Conservation (phyloP, 257 asterid species). For the Ophiorrhiza pumila region DNA sequence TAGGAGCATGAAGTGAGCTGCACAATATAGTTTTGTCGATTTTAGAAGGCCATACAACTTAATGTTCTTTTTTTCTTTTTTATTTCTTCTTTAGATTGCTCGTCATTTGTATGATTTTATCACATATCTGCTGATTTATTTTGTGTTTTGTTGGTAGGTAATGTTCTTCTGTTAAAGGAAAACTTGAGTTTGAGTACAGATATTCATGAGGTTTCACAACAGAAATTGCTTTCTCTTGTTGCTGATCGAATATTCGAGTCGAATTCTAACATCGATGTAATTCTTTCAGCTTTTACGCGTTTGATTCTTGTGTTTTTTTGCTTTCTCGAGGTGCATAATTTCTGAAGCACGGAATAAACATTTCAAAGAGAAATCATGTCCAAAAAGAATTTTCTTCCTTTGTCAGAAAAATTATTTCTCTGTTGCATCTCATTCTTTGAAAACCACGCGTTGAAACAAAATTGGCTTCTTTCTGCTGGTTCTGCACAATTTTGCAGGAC, state of each 20-base stretch:
- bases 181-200: slow-evolving; percentile 78
- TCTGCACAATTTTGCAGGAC: slow-evolving; percentile 45
- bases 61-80: neutral
- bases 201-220: slow-evolving; percentile 86
- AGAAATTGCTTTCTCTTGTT: slow-evolving; percentile 80
- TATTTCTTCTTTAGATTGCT: neutral
- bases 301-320: slow-evolving; percentile 11
- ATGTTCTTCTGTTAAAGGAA: slow-evolving; percentile 77
- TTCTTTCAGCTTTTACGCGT: slow-evolving; percentile 8
- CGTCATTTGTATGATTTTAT: neutral
- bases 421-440: neutral
- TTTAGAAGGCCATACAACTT: neutral
- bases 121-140: slow-evolving; percentile 5
- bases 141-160: slow-evolving; percentile 45
- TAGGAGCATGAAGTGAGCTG: neutral
- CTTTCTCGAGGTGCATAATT: slow-evolving; percentile 5
- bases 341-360: neutral
- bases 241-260: slow-evolving; percentile 85
- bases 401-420: neutral
- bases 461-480: slow-evolving; percentile 23
- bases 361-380: neutral
- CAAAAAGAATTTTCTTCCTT: neutral
- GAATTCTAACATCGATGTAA: slow-evolving; percentile 60
- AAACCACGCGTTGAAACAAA: neutral
- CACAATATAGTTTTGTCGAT: neutral